Percentiles rank a stretch among this genome's conserved stretches.
Conservation (phyloP, 1,284 basidiomycete genomes). For the Rhodotorula sp. region DNA sequence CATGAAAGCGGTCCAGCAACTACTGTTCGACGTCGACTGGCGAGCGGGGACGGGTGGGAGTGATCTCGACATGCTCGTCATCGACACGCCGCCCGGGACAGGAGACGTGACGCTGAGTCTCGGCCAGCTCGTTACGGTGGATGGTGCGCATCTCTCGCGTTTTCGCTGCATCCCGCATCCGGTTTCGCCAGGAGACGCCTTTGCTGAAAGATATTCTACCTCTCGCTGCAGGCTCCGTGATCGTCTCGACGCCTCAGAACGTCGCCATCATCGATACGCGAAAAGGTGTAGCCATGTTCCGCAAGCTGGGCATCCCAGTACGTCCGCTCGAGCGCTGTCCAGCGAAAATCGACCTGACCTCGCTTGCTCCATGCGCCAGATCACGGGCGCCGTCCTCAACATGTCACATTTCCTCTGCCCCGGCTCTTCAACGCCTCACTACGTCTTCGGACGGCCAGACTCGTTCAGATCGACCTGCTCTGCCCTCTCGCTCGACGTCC, state of each 20-base stretch:
- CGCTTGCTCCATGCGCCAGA: slow-evolving; percentile 57
- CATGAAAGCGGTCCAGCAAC: slow-evolving; percentile 94
- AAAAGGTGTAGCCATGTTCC: slow-evolving; percentile 91
- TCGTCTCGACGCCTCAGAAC: slow-evolving; percentile 94
- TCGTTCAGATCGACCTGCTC: slow-evolving; percentile 66
- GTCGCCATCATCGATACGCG: slow-evolving; percentile 88
- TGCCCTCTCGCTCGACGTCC: slow-evolving; percentile 63
- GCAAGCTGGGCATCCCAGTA: slow-evolving; percentile 84
- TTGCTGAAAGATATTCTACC: not conserved
- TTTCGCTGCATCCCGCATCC: not conserved
- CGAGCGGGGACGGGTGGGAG: slow-evolving; percentile 47
- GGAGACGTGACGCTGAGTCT: slow-evolving; percentile 93
- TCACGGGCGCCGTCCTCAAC: slow-evolving; percentile 84
- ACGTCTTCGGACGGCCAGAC: slow-evolving; percentile 74
- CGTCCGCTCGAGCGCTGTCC: slow-evolving; percentile 21
- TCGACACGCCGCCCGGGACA: slow-evolving; percentile 97
- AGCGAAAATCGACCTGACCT: not conserved
- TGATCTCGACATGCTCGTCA: slow-evolving; percentile 76
- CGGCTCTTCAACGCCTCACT: slow-evolving; percentile 66
- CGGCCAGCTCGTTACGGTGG: slow-evolving; percentile 82
- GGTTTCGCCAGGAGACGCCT: not conserved
- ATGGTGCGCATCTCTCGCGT: slow-evolving; percentile 59
- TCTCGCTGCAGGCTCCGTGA: slow-evolving; percentile 66
- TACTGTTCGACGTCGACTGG: slow-evolving; percentile 98
- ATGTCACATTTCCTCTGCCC: slow-evolving; percentile 86